phyloP scores from a whole-genome alignment of 495 filamentous ascomycete species.

The Niebla homalea region DNA sequence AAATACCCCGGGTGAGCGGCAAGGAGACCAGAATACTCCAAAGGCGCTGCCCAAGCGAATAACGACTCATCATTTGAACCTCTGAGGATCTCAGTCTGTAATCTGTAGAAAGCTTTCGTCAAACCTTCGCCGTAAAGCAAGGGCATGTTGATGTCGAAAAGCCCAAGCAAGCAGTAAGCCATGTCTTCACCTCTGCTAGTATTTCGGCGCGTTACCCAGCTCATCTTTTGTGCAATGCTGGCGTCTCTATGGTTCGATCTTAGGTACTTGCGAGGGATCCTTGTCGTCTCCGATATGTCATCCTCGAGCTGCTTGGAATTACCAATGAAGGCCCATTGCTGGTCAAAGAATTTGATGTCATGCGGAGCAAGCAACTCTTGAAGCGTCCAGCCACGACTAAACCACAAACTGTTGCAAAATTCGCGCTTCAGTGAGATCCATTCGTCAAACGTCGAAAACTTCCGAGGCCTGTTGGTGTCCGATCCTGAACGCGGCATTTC shows the following conservation, averaged over 20 bases:
- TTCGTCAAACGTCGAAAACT: background rate
- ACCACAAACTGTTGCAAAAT: background rate
- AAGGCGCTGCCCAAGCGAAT: no score
- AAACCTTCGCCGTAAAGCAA: background rate
- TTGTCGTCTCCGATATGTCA: background rate
- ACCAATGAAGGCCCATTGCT: background rate
- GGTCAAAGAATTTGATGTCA: background rate
- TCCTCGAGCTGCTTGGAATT: background rate
- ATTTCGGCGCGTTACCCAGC: background rate
- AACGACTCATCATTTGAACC: background rate
- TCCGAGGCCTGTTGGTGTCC: background rate
- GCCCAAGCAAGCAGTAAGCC: background rate
- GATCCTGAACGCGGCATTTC: background rate
- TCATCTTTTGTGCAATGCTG: background rate
- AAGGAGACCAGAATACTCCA: no score
- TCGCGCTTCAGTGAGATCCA: background rate
- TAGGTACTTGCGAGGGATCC: background rate
- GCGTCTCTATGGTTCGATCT: background rate
- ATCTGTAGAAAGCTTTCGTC: background rate
- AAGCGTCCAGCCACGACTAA: background rate
- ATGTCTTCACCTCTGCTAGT: background rate
- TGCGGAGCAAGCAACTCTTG: background rate
- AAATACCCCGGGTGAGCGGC: no score
- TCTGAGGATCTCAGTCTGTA: background rate
- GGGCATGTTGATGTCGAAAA: background rate